These are phyloP conservation scores for Calycina herbarum DNA, from an alignment of 2,329 filamentous ascomycete genomes.

Conservation along the genomic window DNA sequence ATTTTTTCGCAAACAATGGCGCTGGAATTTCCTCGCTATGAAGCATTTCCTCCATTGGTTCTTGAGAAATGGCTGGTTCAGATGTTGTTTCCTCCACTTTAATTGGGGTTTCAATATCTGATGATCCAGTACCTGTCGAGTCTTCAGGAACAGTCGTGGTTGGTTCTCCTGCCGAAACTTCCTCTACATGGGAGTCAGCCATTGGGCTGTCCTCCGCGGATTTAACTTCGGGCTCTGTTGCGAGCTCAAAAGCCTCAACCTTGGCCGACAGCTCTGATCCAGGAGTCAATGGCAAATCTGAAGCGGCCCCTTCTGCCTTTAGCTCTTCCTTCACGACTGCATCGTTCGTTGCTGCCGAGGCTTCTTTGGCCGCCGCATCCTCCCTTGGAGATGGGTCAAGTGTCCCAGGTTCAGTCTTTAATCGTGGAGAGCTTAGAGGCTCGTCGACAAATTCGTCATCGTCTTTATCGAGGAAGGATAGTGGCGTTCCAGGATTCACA, in stretches of 20 bases:
- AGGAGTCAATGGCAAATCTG: slow-evolving; percentile 59
- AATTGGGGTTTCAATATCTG: slow-evolving; percentile 23
- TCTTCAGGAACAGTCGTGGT: slow-evolving; percentile 30
- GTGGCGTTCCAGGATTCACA: slow-evolving; percentile 34
- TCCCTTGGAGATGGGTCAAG: slow-evolving; percentile 52
- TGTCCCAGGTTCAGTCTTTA: slow-evolving; percentile 61
- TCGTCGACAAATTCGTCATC: slow-evolving; percentile 79
- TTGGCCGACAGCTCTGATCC: slow-evolving; percentile 42
- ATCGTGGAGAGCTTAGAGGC: slow-evolving; percentile 66
- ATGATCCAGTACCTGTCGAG: slow-evolving; percentile 16
- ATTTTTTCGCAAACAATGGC: slow-evolving; percentile 58
- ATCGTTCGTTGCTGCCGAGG: slow-evolving; percentile 45
- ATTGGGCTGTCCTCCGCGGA: slow-evolving; percentile 27
- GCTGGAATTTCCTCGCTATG: slow-evolving; percentile 68
- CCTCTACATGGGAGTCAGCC: slow-evolving; percentile 25
- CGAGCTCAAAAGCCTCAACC: slow-evolving; percentile 31
- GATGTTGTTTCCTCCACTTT: slow-evolving; percentile 21
- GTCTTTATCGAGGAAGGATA: slow-evolving; percentile 56
- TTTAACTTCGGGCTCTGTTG: slow-evolving; percentile 20
- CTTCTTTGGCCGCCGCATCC: slow-evolving; percentile 39
- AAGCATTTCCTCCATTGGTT: slow-evolving; percentile 45
- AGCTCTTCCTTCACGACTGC: neutral
- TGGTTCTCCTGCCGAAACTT: slow-evolving; percentile 17
- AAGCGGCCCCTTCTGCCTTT: slow-evolving; percentile 49
- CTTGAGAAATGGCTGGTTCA: slow-evolving; percentile 13